These are phyloP conservation scores for Penicillium sclerotiorum DNA, from an alignment of 2,329 filamentous ascomycete species.

Conservation along the genomic window DNA sequence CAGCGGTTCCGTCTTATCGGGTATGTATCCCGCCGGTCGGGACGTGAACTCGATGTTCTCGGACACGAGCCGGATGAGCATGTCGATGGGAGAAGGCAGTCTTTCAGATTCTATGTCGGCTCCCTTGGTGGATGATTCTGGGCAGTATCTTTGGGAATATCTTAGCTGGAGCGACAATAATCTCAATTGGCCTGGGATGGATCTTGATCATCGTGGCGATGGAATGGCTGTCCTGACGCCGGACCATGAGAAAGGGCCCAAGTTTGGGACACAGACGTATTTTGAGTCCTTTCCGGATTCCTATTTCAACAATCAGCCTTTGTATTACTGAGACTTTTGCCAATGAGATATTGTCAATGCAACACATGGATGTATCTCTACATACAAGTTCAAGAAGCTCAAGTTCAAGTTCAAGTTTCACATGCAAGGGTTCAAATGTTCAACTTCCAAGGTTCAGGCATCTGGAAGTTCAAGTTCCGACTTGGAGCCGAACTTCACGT, in stretches of 20 bases:
- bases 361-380: too few species aligned
- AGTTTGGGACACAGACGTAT: constrained; percentile 24
- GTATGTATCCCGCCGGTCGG: constrained; percentile 20
- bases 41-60: constrained; percentile 19
- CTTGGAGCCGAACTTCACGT: too few species aligned
- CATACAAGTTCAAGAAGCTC: too few species aligned
- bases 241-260: constrained; percentile 30
- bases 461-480: too few species aligned
- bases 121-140: constrained; percentile 32
- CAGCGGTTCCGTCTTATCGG: constrained; percentile 11
- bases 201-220: constrained; percentile 28
- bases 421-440: too few species aligned
- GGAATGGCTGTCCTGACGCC: constrained; percentile 26
- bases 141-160: constrained; percentile 42
- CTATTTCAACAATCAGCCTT: constrained; percentile 28
- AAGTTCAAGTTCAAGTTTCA: too few species aligned
- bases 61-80: constrained; percentile 21
- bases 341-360: too few species aligned
- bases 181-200: constrained; percentile 35
- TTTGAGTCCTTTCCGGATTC: constrained; percentile 29
- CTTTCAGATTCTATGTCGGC: constrained; percentile 28
- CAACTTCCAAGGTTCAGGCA: too few species aligned
- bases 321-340: constrained; percentile 25
- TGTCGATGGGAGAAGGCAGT: constrained; percentile 23
- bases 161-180: constrained; percentile 42